phyloP scores from a whole-genome alignment of 108 stramenopile genomes.

The Nitzschia palea region DNA sequence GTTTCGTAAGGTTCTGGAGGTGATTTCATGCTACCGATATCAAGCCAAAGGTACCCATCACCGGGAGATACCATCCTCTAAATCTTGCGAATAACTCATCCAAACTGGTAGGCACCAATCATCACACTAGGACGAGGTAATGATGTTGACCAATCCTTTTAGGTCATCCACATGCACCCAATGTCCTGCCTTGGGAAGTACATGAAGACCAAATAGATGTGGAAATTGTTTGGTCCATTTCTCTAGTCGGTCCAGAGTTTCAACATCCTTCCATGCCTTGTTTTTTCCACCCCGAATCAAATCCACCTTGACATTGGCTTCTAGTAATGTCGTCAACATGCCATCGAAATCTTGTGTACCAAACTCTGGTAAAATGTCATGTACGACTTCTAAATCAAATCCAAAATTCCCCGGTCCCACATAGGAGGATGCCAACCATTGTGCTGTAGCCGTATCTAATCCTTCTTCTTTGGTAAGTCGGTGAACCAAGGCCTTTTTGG shows the following conservation, averaged over 20 bases:
- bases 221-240: slow-evolving; percentile 12
- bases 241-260: slow-evolving; percentile 40
- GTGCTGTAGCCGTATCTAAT: slow-evolving; percentile 39
- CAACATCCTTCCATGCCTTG: slow-evolving; percentile 57
- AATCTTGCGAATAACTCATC: not conserved
- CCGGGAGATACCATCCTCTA: not conserved
- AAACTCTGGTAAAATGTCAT: slow-evolving; percentile 66
- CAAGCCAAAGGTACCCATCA: not conserved
- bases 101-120: not conserved
- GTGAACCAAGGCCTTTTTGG: slow-evolving; percentile 4
- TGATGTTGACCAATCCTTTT: slow-evolving; percentile 49
- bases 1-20: no score
- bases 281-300: slow-evolving; percentile 82
- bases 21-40: no score
- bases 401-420: slow-evolving; percentile 46
- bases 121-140: not conserved
- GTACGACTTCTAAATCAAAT: slow-evolving; percentile 72
- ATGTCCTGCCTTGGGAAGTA: slow-evolving; percentile 80
- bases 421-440: slow-evolving; percentile 54
- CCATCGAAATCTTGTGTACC: slow-evolving; percentile 55
- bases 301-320: slow-evolving; percentile 36
- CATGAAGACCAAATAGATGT: slow-evolving; percentile 55
- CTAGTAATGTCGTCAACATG: slow-evolving; percentile 37
- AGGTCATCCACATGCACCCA: slow-evolving; percentile 91
- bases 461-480: slow-evolving; percentile 2